Conservation (phyloP, 495 filamentous ascomycete genomes). For the Neurospora sp. region DNA sequence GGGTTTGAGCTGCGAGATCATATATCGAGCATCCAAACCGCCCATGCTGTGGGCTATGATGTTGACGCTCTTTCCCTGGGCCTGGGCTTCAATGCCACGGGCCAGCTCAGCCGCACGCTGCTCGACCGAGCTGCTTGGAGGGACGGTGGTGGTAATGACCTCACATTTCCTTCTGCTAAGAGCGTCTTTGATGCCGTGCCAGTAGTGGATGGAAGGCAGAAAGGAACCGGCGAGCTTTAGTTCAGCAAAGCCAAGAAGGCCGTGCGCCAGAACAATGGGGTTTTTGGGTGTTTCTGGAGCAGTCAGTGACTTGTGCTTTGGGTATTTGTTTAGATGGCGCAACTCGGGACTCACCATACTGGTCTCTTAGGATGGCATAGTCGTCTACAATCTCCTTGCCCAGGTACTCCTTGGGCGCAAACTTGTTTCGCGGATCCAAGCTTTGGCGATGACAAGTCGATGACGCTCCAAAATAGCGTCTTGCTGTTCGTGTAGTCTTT, state of each 20-base stretch:
- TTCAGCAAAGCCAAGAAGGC: conserved; percentile 84
- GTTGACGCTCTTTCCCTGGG: conserved; percentile 67
- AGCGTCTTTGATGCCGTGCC: conserved; percentile 81
- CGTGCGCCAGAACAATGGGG: conserved; percentile 79
- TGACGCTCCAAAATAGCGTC: neutral
- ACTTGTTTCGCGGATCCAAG: neutral
- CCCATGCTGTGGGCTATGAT: conserved; percentile 73
- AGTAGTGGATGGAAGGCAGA: conserved; percentile 77
- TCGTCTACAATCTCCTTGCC: conserved; percentile 67
- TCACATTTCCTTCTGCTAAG: conserved; percentile 60
- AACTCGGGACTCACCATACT: conserved; percentile 47
- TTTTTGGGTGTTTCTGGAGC: conserved; percentile 49
- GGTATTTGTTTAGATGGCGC: neutral
- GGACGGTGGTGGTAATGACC: conserved; percentile 74
- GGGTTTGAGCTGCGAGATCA: conserved; percentile 73
- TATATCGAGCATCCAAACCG: conserved; percentile 84
- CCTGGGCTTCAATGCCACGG: conserved; percentile 53
- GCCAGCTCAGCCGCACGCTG: conserved; percentile 58
- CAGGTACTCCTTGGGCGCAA: conserved; percentile 45
- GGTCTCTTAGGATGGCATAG: conserved; percentile 59
- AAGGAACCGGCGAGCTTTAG: conserved; percentile 58
- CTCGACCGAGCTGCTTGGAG: conserved; percentile 71
- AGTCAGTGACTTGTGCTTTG: conserved; percentile 1
- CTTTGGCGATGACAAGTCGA: neutral
- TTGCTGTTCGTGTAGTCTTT: neutral